Percentiles rank a stretch among this genome's conserved stretches.
These are phyloP conservation scores for Hevea brasiliensis DNA, from an alignment of 345 rosid genomes.

Conservation along the genomic window DNA sequence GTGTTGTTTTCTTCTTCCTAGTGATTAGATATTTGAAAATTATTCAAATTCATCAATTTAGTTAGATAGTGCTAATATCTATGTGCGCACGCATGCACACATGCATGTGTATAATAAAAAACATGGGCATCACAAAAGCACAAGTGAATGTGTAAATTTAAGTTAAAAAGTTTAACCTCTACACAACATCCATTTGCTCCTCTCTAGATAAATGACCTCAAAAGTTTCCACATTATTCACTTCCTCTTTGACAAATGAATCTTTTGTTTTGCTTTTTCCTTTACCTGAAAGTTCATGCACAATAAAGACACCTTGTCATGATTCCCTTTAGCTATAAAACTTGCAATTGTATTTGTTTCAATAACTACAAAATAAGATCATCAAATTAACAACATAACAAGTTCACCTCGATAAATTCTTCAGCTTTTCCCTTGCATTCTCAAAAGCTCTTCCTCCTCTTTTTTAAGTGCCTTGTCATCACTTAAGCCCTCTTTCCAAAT, in stretches of 20 bases:
- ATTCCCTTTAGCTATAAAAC: neutral
- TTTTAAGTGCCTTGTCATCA: conserved; percentile 66
- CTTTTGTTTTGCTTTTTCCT: conserved; percentile 34
- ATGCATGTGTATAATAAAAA: neutral
- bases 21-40: too few relatives aligned
- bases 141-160: neutral
- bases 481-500: conserved; percentile 60
- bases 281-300: conserved; percentile 56
- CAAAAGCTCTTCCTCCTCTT: conserved; percentile 67
- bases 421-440: conserved; percentile 50
- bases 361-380: too few relatives aligned
- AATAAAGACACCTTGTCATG: conserved; percentile 10
- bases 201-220: conserved; percentile 70
- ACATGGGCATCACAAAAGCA: conserved; percentile 2
- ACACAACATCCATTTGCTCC: conserved; percentile 86
- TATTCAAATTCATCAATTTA: too few relatives aligned
- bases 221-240: conserved; percentile 31
- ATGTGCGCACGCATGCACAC: neutral
- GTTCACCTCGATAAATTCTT: conserved; percentile 59
- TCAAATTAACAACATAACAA: conserved; percentile 18
- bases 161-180: conserved; percentile 45
- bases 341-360: neutral
- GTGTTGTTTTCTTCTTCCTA: too few relatives aligned
- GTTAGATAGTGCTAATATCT: too few relatives aligned
- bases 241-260: conserved; percentile 26